phyloP scores from a whole-genome alignment of 1,139 yeast genomes.

The Scheffersomyces segobiensis region DNA sequence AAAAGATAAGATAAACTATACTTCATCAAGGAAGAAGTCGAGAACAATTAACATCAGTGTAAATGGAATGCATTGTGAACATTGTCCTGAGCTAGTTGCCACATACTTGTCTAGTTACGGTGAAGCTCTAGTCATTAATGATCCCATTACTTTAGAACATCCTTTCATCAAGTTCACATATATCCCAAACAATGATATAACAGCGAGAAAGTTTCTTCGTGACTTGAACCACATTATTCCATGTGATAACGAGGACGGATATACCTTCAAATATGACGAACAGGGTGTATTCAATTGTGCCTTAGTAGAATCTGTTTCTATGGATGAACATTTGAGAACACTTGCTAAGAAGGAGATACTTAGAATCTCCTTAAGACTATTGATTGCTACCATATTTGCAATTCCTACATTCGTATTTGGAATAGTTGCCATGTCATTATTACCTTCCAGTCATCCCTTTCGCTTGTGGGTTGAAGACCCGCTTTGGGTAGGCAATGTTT shows the following conservation, averaged over 20 bases:
- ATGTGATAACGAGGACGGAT: slow-evolving; percentile 16
- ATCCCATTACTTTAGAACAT: slow-evolving; percentile 52
- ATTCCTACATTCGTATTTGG: slow-evolving; percentile 74
- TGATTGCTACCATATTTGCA: slow-evolving; percentile 52
- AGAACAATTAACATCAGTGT: slow-evolving; percentile 59
- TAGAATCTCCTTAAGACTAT: slow-evolving; percentile 47
- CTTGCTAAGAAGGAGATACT: slow-evolving; percentile 52
- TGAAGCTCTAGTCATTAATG: slow-evolving; percentile 55
- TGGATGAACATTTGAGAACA: slow-evolving; percentile 63
- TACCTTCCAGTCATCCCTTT: slow-evolving; percentile 44
- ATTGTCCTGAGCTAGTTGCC: slow-evolving; percentile 63
- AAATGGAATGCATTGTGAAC: slow-evolving; percentile 71
- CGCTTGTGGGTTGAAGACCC: slow-evolving; percentile 61
- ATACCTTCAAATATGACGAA: slow-evolving; percentile 20
- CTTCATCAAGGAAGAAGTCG: slow-evolving; percentile 45
- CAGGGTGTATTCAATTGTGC: slow-evolving; percentile 46
- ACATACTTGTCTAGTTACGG: slow-evolving; percentile 54
- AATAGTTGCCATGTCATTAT: slow-evolving; percentile 64
- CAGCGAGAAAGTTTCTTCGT: slow-evolving; percentile 52
- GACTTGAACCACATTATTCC: slow-evolving; percentile 50
- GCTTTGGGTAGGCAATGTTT: slow-evolving; percentile 62
- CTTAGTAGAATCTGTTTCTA: slow-evolving; percentile 57
- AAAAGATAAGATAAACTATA: slow-evolving; percentile 42
- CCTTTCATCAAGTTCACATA: slow-evolving; percentile 68
- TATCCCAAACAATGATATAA: slow-evolving; percentile 55